phyloP scores from a whole-genome alignment of 1,139 yeast species.

The Candida sanyaensis region DNA sequence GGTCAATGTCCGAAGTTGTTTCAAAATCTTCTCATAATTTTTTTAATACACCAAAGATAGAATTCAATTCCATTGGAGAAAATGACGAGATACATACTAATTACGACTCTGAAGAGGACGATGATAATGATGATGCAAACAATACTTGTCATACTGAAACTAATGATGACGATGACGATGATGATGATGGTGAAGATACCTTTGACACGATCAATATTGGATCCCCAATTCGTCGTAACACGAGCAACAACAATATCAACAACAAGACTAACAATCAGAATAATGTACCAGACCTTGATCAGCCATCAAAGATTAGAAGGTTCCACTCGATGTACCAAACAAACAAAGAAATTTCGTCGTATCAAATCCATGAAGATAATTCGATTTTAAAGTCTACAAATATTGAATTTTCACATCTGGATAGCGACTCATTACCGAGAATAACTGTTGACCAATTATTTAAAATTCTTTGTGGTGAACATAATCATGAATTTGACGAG shows the following conservation, averaged over 20 bases:
- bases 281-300: neutral
- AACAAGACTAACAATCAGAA: neutral
- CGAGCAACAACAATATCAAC: constrained; percentile 3
- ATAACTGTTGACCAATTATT: constrained; percentile 67
- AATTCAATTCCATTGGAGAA: constrained; percentile 6
- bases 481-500: constrained; percentile 57
- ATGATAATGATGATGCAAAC: constrained; percentile 1
- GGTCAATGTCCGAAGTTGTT: constrained; percentile 25
- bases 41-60: constrained; percentile 4
- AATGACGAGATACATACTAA: constrained; percentile 8
- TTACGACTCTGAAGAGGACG: constrained; percentile 3
- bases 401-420: constrained; percentile 41
- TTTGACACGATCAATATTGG: constrained; percentile 15
- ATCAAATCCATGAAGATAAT: constrained; percentile 32
- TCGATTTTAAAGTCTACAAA: constrained; percentile 42
- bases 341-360: constrained; percentile 35
- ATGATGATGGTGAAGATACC: constrained; percentile 18
- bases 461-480: constrained; percentile 60
- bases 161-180: constrained; percentile 16
- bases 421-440: constrained; percentile 72
- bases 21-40: constrained; percentile 19
- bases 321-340: constrained; percentile 68
- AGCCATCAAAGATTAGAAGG: constrained; percentile 42
- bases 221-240: constrained; percentile 13
- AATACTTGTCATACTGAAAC: constrained; percentile 4